Percentiles rank a stretch among this genome's conserved stretches.
phyloP scores from a whole-genome alignment of 257 asterid genomes.

The Lithospermum erythrorhizon region DNA sequence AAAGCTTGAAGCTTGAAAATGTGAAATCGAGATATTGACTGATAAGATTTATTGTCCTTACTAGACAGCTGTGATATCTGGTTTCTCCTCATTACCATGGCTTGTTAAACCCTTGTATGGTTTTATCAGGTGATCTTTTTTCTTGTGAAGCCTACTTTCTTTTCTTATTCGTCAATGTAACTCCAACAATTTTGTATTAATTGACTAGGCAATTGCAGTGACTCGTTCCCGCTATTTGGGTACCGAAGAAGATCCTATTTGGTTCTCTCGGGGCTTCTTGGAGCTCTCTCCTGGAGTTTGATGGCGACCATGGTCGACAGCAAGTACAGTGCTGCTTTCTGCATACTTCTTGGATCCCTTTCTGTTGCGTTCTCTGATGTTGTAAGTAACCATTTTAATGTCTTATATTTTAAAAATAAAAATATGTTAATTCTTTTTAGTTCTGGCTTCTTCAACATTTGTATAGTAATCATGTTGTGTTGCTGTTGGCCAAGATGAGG shows the following conservation, averaged over 20 bases:
- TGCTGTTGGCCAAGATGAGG: no score
- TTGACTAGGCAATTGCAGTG: constrained; percentile 31
- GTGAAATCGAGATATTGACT: constrained; percentile 15
- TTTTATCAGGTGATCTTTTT: constrained; percentile 60
- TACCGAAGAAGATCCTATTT: constrained; percentile 93
- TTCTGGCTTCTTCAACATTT: no score
- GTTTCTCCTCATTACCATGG: constrained; percentile 88
- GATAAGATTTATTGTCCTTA: constrained; percentile 30
- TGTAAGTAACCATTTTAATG: constrained; percentile 40
- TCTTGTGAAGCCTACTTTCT: constrained; percentile 8
- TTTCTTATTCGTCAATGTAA: background rate
- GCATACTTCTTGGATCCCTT: constrained; percentile 89
- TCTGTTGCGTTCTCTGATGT: constrained; percentile 98
- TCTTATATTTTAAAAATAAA: background rate
- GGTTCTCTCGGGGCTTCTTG: constrained; percentile 88
- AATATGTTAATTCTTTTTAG: no score
- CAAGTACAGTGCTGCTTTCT: constrained; percentile 88
- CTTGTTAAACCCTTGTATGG: constrained; percentile 94
- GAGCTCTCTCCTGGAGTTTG: constrained; percentile 91
- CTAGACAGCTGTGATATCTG: constrained; percentile 95
- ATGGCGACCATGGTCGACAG: constrained; percentile 83
- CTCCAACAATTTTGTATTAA: constrained; percentile 1
- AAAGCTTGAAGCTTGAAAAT: background rate
- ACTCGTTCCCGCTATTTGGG: constrained; percentile 90
- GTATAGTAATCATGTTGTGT: no score